Evolutionary conservation across 1,284 basidiomycete species (phyloP).

Genomic region (Schizophyllum commune): DNA sequence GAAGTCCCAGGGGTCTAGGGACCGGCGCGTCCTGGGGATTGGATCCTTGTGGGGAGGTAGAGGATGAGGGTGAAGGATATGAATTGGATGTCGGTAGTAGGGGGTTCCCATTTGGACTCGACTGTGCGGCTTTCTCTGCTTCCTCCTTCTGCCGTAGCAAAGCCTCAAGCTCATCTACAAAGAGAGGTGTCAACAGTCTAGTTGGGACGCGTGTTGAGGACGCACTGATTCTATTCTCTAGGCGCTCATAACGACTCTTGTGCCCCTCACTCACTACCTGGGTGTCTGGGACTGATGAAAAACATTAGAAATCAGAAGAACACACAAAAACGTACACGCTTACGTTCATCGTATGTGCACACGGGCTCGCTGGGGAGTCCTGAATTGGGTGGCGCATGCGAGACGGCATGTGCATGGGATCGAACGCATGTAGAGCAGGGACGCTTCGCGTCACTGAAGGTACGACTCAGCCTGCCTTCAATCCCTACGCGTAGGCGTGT

Average conservation of each 20-base stretch:
- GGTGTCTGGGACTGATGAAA: slow-evolving; percentile 30
- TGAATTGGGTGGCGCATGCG: slow-evolving; percentile 47
- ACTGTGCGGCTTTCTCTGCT: not conserved
- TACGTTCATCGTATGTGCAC: slow-evolving; percentile 65
- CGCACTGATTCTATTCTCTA: slow-evolving; percentile 63
- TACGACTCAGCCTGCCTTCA: not conserved
- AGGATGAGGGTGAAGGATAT: slow-evolving; percentile 5
- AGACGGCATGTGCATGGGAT: slow-evolving; percentile 54
- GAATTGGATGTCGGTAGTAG: not conserved
- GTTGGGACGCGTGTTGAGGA: slow-evolving; percentile 1
- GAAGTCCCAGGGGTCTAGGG: not conserved
- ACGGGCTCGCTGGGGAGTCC: slow-evolving; percentile 45
- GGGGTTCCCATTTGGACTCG: not conserved
- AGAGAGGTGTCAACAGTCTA: slow-evolving; percentile 5
- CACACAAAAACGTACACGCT: slow-evolving; percentile 7
- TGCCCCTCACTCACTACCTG: slow-evolving; percentile 35
- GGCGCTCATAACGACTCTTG: slow-evolving; percentile 49
- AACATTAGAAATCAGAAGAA: slow-evolving; percentile 1
- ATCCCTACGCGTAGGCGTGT: not conserved
- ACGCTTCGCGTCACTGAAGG: slow-evolving; percentile 53
- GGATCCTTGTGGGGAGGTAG: not conserved
- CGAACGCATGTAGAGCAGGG: slow-evolving; percentile 64
- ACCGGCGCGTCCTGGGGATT: slow-evolving; percentile 7
- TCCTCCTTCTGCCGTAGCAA: slow-evolving; percentile 17
- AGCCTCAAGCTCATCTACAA: slow-evolving; percentile 55